phyloP scores from a whole-genome alignment of 495 filamentous ascomycete genomes.

The Neurospora hispaniola region DNA sequence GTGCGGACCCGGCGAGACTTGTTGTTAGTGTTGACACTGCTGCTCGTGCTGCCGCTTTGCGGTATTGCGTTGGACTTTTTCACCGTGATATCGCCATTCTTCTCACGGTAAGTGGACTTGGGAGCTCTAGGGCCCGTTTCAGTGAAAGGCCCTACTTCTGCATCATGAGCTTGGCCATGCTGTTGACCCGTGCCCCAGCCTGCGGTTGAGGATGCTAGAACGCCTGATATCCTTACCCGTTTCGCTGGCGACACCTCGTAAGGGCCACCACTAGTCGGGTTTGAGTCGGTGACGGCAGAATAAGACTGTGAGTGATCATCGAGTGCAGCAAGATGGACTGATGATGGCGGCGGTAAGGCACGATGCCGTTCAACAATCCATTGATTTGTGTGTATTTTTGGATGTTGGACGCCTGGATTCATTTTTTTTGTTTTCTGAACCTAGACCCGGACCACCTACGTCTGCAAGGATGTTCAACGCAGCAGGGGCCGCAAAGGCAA shows the following conservation, averaged over 20 bases:
- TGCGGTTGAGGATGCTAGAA: neutral
- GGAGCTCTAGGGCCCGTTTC: neutral
- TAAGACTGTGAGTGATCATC: neutral
- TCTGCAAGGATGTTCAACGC: neutral
- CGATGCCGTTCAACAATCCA: neutral
- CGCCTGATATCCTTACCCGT: neutral
- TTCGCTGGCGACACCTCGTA: neutral
- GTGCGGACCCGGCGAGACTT: conserved; percentile 65
- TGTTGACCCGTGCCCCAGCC: neutral
- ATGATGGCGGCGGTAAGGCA: neutral
- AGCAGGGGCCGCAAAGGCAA: neutral
- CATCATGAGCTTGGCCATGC: neutral
- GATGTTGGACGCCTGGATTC: neutral
- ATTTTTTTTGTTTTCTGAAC: neutral
- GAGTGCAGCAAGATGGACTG: neutral
- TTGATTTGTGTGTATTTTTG: neutral
- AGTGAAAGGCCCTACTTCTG: neutral
- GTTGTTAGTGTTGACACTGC: conserved; percentile 18
- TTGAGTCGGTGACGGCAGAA: neutral
- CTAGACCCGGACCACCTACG: neutral
- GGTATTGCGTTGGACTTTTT: neutral
- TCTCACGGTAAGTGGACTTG: neutral
- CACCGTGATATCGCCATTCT: conserved; percentile 10
- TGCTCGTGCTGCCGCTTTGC: conserved; percentile 6
- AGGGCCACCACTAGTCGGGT: neutral